phyloP scores from a whole-genome alignment of 2,329 filamentous ascomycete genomes.

The Knoxdaviesia capensis region DNA sequence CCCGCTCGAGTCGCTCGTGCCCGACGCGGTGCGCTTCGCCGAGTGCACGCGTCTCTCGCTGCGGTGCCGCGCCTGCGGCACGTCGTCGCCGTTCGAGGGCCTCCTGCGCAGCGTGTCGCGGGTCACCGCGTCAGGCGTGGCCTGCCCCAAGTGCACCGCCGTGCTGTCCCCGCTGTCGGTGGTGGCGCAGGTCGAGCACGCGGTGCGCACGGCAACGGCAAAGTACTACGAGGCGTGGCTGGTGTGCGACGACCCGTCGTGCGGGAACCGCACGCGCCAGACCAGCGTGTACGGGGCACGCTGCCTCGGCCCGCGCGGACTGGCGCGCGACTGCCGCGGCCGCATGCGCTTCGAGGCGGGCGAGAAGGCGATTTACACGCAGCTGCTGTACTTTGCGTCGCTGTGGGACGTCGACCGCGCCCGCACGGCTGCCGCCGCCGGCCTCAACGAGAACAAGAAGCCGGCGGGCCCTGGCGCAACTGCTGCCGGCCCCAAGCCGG shows the following conservation, averaged over 20 bases:
- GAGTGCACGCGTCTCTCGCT: constrained; percentile 59
- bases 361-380: constrained; percentile 87
- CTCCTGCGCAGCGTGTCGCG: constrained; percentile 35
- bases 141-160: constrained; percentile 49
- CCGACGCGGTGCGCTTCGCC: constrained; percentile 75
- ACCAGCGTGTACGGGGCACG: constrained; percentile 84
- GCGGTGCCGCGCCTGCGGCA: constrained; percentile 64
- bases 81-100: constrained; percentile 55
- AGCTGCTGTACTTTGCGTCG: constrained; percentile 68
- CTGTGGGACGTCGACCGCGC: constrained; percentile 85
- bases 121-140: constrained; percentile 54
- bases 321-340: constrained; percentile 67
- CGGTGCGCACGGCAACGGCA: constrained; percentile 58
- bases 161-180: constrained; percentile 51
- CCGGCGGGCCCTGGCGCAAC: too few relatives aligned
- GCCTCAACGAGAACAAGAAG: too few relatives aligned
- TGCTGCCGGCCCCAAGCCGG: constrained; percentile 7
- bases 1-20: constrained; percentile 83
- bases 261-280: constrained; percentile 70
- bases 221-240: constrained; percentile 89
- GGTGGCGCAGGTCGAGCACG: constrained; percentile 70
- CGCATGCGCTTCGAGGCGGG: constrained; percentile 74
- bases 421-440: constrained; percentile 28
- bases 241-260: constrained; percentile 73
- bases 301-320: constrained; percentile 71